These are phyloP conservation scores for Xylaria scruposa DNA, from an alignment of 495 filamentous ascomycete species.

Conservation along the genomic window DNA sequence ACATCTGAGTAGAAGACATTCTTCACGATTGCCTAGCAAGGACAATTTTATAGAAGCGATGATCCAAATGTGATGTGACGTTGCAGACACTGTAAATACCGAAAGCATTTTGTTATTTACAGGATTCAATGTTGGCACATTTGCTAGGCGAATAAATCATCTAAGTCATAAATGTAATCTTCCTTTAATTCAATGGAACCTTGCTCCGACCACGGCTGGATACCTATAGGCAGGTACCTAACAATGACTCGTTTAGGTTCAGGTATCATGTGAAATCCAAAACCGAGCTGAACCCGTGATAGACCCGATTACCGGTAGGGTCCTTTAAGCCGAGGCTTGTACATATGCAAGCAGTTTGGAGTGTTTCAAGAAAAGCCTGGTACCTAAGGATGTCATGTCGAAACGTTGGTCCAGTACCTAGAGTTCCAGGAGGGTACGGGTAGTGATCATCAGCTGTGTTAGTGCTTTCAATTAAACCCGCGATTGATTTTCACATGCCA, in stretches of 20 bases:
- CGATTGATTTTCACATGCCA: constrained; percentile 20
- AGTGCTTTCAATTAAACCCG: background rate
- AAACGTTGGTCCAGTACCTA: background rate
- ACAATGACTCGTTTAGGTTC: constrained; percentile 18
- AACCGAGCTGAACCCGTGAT: background rate
- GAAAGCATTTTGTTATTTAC: background rate
- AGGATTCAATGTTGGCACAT: background rate
- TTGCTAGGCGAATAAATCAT: background rate
- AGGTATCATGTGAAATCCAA: constrained; percentile 3
- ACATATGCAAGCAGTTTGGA: background rate
- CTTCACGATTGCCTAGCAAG: background rate
- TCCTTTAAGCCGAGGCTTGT: constrained; percentile 19
- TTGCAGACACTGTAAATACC: background rate
- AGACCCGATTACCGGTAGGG: background rate
- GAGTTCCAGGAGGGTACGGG: background rate
- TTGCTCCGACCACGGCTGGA: constrained; percentile 4
- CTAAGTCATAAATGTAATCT: background rate
- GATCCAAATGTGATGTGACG: background rate
- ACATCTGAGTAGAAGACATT: background rate
- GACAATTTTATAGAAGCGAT: background rate
- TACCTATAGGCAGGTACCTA: background rate
- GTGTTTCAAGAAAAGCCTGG: constrained; percentile 5
- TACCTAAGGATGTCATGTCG: background rate
- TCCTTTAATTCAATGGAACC: background rate
- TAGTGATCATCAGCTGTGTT: background rate